These are phyloP conservation scores for Coniochaeta sp. DNA, from an alignment of 2,329 filamentous ascomycete species.

Conservation along the genomic window DNA sequence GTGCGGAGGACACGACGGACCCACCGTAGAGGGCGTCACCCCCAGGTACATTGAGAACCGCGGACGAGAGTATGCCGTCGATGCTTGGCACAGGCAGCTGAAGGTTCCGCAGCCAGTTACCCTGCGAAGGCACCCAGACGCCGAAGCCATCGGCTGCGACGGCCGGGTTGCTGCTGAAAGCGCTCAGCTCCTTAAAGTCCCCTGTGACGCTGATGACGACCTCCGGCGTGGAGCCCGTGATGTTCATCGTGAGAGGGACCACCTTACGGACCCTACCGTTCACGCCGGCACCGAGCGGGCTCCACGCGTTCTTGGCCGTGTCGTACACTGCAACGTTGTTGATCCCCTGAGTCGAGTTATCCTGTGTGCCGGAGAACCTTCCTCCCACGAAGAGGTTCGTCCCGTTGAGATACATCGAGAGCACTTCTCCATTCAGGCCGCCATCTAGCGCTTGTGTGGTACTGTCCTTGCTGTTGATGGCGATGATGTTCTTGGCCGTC, in stretches of 20 bases:
- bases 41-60: constrained; percentile 56
- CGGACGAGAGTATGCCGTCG: constrained; percentile 64
- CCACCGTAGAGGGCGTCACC: constrained; percentile 72
- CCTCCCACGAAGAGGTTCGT: constrained; percentile 74
- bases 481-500: constrained; percentile 67
- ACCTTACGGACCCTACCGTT: constrained; percentile 70
- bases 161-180: constrained; percentile 56
- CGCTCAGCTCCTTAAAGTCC: constrained; percentile 65
- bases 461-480: constrained; percentile 57
- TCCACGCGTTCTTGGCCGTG: constrained; percentile 62
- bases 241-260: constrained; percentile 71
- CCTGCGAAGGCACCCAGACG: constrained; percentile 80
- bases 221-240: constrained; percentile 62
- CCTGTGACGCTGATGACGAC: constrained; percentile 74
- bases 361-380: constrained; percentile 68
- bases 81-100: constrained; percentile 57
- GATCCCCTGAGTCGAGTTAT: constrained; percentile 55
- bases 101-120: constrained; percentile 84
- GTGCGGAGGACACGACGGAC: constrained; percentile 68
- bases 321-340: constrained; percentile 74
- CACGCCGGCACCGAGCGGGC: constrained; percentile 74
- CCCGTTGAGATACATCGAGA: constrained; percentile 60
- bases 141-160: constrained; percentile 69
- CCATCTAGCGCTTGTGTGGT: constrained; percentile 55
- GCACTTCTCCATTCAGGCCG: constrained; percentile 75